A percentile compares a stretch with the other conserved stretches of the same genome.
These are phyloP conservation scores for Elsinoe ampelina DNA, from an alignment of 2,329 filamentous ascomycete genomes.

Conservation along the genomic window DNA sequence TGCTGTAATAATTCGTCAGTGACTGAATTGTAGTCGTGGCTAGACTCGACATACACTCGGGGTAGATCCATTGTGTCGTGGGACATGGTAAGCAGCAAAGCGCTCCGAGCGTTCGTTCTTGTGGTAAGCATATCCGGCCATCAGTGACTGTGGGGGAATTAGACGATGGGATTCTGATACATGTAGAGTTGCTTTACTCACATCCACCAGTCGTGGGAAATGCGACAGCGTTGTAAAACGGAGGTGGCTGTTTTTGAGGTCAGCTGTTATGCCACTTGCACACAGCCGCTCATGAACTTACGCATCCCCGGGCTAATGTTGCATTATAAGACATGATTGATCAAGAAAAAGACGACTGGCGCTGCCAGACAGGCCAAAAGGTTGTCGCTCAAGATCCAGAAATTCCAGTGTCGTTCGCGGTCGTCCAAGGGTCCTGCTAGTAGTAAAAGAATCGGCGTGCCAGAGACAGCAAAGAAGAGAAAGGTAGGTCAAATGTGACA, in stretches of 20 bases:
- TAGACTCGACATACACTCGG: slow-evolving; percentile 38
- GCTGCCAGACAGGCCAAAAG: background rate
- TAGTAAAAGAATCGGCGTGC: background rate
- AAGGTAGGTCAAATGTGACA: background rate
- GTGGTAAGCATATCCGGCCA: slow-evolving; percentile 49
- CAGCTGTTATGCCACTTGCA: slow-evolving; percentile 3
- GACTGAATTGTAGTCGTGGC: background rate
- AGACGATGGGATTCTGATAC: slow-evolving; percentile 21
- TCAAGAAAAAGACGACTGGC: background rate
- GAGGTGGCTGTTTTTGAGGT: slow-evolving; percentile 29
- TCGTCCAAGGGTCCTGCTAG: slow-evolving; percentile 3
- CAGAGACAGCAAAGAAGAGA: background rate
- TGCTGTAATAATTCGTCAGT: slow-evolving; percentile 25
- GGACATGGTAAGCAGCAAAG: slow-evolving; percentile 88
- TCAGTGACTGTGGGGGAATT: slow-evolving; percentile 36
- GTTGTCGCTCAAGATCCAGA: background rate
- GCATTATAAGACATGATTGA: slow-evolving; percentile 15
- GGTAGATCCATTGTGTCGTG: slow-evolving; percentile 65
- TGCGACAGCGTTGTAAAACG: slow-evolving; percentile 56
- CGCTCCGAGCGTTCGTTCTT: slow-evolving; percentile 36
- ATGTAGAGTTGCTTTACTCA: slow-evolving; percentile 36
- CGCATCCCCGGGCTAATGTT: slow-evolving; percentile 13
- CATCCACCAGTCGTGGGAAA: slow-evolving; percentile 58
- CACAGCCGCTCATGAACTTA: background rate
- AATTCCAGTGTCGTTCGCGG: background rate